A percentile compares a stretch with the other conserved stretches of the same genome.
Conservation (phyloP, 805 yeast species). For the Saccharomycopsis synnaedendra region DNA sequence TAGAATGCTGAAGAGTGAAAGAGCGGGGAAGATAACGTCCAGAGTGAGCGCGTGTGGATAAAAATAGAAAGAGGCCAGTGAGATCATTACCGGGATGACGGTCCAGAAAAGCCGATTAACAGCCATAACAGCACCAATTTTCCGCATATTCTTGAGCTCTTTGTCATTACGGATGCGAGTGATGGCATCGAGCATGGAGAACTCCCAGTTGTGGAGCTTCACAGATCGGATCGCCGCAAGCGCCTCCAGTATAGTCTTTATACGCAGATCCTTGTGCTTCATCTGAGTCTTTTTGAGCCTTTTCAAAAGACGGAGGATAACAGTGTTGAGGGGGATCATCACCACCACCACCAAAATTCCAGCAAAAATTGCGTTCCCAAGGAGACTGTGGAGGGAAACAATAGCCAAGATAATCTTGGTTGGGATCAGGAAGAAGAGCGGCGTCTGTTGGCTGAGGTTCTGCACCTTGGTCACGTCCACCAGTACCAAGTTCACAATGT, state of each 20-base stretch:
- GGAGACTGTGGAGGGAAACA: slow-evolving; percentile 38
- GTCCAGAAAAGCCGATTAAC: slow-evolving; percentile 45
- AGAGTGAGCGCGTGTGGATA: slow-evolving; percentile 40
- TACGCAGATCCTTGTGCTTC: slow-evolving; percentile 50
- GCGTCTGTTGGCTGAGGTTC: slow-evolving; percentile 41
- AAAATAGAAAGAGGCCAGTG: slow-evolving; percentile 45
- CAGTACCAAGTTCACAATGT: slow-evolving; percentile 68
- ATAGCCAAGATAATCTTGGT: slow-evolving; percentile 42
- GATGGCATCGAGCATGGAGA: slow-evolving; percentile 44
- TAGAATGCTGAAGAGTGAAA: slow-evolving; percentile 45
- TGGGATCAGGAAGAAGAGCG: slow-evolving; percentile 47
- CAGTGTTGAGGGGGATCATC: slow-evolving; percentile 47
- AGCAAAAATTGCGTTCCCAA: slow-evolving; percentile 35
- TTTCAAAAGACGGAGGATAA: slow-evolving; percentile 35
- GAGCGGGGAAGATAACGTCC: slow-evolving; percentile 58
- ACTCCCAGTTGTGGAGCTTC: slow-evolving; percentile 61
- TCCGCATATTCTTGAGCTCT: slow-evolving; percentile 41
- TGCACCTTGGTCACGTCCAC: slow-evolving; percentile 64
- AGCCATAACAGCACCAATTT: slow-evolving; percentile 36
- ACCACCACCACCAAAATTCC: slow-evolving; percentile 42
- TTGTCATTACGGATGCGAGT: slow-evolving; percentile 42
- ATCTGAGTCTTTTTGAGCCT: slow-evolving; percentile 40
- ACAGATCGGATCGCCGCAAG: slow-evolving; percentile 48
- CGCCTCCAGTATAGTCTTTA: slow-evolving; percentile 48
- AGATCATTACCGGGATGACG: slow-evolving; percentile 51